These are phyloP conservation scores for Pythium folliculosum DNA, from an alignment of 352 stramenopile genomes.

Conservation along the genomic window DNA sequence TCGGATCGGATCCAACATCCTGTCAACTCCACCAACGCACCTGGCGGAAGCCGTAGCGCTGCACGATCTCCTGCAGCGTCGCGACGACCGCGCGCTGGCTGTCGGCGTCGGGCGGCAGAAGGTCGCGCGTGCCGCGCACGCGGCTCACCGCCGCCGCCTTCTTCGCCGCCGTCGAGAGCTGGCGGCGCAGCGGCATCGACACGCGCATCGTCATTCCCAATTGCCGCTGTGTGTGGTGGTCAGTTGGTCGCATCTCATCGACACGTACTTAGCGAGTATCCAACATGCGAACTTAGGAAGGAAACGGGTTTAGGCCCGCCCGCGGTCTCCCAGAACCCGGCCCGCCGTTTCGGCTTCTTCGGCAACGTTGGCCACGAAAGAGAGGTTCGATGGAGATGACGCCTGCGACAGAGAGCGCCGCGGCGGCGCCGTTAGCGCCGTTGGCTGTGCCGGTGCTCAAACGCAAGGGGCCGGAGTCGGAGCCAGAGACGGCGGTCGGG, in stretches of 20 bases:
- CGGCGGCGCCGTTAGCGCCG: background rate
- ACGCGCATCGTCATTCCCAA: background rate
- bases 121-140: conserved; percentile 76
- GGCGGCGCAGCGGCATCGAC: conserved; percentile 1
- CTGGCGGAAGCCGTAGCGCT: conserved; percentile 77
- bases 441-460: conserved; percentile 2
- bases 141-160: conserved; percentile 46
- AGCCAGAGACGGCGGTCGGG: background rate
- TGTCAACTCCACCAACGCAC: conserved; percentile 25
- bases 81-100: conserved; percentile 63
- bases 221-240: conserved; percentile 9
- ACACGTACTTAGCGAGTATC: background rate
- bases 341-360: conserved; percentile 4
- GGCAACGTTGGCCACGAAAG: background rate
- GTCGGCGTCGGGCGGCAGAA: conserved; percentile 65
- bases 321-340: background rate
- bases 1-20: background rate
- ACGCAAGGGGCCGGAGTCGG: background rate
- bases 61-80: conserved; percentile 54
- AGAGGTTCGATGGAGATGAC: background rate
- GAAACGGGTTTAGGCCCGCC: background rate
- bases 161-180: conserved; percentile 22
- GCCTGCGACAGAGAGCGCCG: background rate
- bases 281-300: conserved; percentile 10
- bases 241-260: background rate